A percentile compares a stretch with the other conserved stretches of the same genome.
These are phyloP conservation scores for Zygosaccharomyces bailii DNA, from an alignment of 805 yeast genomes.

Conservation along the genomic window DNA sequence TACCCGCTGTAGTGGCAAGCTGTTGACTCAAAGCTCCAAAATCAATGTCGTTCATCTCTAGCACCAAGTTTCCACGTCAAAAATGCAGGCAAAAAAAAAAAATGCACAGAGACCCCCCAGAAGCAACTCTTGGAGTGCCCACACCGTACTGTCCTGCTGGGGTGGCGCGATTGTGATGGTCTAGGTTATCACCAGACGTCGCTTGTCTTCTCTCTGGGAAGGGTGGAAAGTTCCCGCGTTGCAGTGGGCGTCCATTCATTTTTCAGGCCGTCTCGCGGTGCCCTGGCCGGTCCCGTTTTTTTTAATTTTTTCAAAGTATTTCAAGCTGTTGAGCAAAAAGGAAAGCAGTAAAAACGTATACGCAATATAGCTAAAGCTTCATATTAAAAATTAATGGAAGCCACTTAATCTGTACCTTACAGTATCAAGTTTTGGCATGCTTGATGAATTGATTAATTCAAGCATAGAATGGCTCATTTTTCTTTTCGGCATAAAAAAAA, in stretches of 20 bases:
- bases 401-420: no score
- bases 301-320: not conserved
- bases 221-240: not conserved
- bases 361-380: no score
- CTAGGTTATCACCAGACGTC: conserved; percentile 2
- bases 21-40: conserved; percentile 19
- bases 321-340: no score
- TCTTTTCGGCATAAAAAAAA: no score
- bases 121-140: conserved; percentile 9
- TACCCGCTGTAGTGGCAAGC: conserved; percentile 15
- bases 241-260: conserved; percentile 1
- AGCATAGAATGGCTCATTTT: no score
- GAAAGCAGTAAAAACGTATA: no score
- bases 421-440: no score
- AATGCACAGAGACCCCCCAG: conserved; percentile 6
- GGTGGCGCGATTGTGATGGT: not conserved
- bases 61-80: not conserved
- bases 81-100: not conserved
- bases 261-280: conserved; percentile 8
- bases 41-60: conserved; percentile 21
- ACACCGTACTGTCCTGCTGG: conserved; percentile 8
- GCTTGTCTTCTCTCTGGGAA: not conserved
- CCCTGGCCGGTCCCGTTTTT: conserved; percentile 1
- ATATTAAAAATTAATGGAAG: no score
- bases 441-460: no score